A percentile compares a stretch with the other conserved stretches of the same genome.
Evolutionary conservation across 2,329 filamentous ascomycete genomes (phyloP).

Genomic region (Fusarium fracticaudum): DNA sequence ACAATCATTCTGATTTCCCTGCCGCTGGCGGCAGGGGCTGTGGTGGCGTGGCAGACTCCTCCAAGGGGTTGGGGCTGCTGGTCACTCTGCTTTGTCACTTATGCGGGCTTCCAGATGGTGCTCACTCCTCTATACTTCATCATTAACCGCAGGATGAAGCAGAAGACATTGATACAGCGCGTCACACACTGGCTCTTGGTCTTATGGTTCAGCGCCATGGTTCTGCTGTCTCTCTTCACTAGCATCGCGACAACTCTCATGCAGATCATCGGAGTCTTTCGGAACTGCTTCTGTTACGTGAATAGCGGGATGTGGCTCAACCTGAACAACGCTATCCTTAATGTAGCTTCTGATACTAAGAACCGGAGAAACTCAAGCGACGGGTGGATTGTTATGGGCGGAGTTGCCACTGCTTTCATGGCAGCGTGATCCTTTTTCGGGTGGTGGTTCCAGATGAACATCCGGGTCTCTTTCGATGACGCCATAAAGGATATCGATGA

Average conservation of each 20-base stretch:
- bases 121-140: not conserved
- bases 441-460: not conserved
- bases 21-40: not conserved
- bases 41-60: not conserved
- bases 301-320: not conserved
- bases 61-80: not conserved
- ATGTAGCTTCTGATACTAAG: not conserved
- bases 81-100: not conserved
- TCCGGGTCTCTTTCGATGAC: not conserved
- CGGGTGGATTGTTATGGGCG: not conserved
- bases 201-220: not conserved
- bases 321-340: not conserved
- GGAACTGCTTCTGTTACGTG: not conserved
- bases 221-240: not conserved
- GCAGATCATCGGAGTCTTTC: not conserved
- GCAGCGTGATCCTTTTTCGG: not conserved
- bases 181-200: not conserved
- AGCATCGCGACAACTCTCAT: not conserved
- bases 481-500: not conserved
- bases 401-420: not conserved
- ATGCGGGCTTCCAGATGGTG: not conserved
- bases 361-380: not conserved
- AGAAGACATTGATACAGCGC: not conserved
- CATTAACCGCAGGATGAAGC: fast-evolving
- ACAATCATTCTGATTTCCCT: not conserved